A percentile compares a stretch with the other conserved stretches of the same genome.
These are phyloP conservation scores for Claviceps purpurea DNA, from an alignment of 2,329 filamentous ascomycete genomes.

Conservation along the genomic window DNA sequence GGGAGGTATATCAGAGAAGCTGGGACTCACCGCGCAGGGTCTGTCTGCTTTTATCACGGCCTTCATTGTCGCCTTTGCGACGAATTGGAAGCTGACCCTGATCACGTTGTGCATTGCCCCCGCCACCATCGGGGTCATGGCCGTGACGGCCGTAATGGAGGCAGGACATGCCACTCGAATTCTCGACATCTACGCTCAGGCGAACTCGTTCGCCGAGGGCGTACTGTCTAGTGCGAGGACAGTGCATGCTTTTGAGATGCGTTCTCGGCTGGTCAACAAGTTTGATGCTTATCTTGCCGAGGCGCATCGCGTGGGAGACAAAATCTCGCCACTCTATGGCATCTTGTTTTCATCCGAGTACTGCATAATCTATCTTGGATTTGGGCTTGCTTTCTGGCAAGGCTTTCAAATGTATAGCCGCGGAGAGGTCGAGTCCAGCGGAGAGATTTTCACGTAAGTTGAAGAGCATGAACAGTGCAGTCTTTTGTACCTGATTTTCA, in stretches of 20 bases:
- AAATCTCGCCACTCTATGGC: constrained; percentile 24
- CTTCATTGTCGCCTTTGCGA: constrained; percentile 25
- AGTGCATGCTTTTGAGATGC: constrained; percentile 30
- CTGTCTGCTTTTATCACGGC: constrained; percentile 24
- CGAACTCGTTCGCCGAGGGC: constrained; percentile 22
- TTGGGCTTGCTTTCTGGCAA: constrained; percentile 32
- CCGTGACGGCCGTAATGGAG: constrained; percentile 13
- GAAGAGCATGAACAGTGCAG: neutral
- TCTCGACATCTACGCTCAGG: constrained; percentile 20
- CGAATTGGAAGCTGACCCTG: constrained; percentile 31
- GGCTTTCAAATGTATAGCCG: constrained; percentile 22
- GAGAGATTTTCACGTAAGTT: constrained; percentile 26
- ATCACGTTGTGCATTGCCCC: constrained; percentile 21
- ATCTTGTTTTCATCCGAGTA: constrained; percentile 26
- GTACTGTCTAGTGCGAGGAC: constrained; percentile 25
- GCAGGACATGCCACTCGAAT: constrained; percentile 22
- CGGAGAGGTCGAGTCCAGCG: constrained; percentile 22
- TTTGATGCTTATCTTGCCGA: constrained; percentile 25
- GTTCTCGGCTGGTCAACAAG: constrained; percentile 22
- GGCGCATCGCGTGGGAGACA: constrained; percentile 22
- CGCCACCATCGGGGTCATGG: constrained; percentile 17
- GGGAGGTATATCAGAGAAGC: constrained; percentile 26
- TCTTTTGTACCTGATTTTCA: neutral
- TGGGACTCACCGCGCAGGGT: constrained; percentile 26
- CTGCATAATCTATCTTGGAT: constrained; percentile 27